These are phyloP conservation scores for Cetradonia linearis DNA, from an alignment of 495 filamentous ascomycete species.

Conservation along the genomic window DNA sequence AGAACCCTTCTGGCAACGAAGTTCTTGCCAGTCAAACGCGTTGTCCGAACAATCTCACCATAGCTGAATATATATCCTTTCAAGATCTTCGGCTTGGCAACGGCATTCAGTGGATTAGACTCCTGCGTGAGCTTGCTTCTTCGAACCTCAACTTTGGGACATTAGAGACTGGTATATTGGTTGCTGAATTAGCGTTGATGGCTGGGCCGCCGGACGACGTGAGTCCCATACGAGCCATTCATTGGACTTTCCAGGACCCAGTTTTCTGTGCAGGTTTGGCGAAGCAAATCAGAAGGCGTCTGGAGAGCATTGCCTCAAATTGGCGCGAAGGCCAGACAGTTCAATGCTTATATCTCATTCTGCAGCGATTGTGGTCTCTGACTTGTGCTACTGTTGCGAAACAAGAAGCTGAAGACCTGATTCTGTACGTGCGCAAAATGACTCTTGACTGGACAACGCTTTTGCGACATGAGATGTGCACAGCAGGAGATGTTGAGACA, in stretches of 20 bases:
- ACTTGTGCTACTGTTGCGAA: not conserved
- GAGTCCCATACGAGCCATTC: slow-evolving; percentile 32
- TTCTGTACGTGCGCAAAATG: slow-evolving; percentile 25
- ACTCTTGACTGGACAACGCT: slow-evolving; percentile 35
- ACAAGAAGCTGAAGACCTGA: slow-evolving; percentile 13
- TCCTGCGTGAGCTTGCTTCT: slow-evolving; percentile 43
- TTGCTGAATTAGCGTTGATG: slow-evolving; percentile 37
- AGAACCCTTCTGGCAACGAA: slow-evolving; percentile 45
- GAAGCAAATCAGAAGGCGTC: slow-evolving; percentile 33
- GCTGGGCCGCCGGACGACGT: slow-evolving; percentile 34
- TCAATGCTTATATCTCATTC: slow-evolving; percentile 10
- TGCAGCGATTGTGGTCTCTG: slow-evolving; percentile 13
- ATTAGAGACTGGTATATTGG: slow-evolving; percentile 31
- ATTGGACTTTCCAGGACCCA: slow-evolving; percentile 38
- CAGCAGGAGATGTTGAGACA: slow-evolving; percentile 32
- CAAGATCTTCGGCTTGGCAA: slow-evolving; percentile 39
- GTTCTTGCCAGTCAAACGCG: slow-evolving; percentile 43
- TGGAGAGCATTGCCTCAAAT: slow-evolving; percentile 35
- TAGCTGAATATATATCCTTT: slow-evolving; percentile 43
- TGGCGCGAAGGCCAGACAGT: slow-evolving; percentile 39
- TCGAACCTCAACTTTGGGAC: slow-evolving; percentile 45
- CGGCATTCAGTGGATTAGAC: slow-evolving; percentile 37
- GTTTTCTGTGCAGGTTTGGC: slow-evolving; percentile 36
- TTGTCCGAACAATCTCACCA: slow-evolving; percentile 37
- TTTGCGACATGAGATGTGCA: slow-evolving; percentile 37